Evolutionary conservation across 768 basidiomycete genomes (phyloP).

Genomic region (Coprinopsis marcescibilis): DNA sequence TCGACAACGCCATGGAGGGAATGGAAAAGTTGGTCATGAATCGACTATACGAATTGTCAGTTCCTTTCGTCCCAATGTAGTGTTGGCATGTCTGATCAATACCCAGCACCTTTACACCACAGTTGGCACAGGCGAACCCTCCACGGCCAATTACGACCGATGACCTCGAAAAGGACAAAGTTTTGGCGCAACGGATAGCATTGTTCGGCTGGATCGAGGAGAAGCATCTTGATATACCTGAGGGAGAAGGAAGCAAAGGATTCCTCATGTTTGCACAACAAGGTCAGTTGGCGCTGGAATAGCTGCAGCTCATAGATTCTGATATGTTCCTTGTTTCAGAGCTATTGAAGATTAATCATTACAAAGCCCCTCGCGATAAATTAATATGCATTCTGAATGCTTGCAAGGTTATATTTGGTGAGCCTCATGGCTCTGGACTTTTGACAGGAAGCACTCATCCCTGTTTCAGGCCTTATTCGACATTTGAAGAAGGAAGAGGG

Average conservation of each 20-base stretch:
- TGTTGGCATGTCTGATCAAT: conserved; percentile 9
- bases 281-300: conserved; percentile 31
- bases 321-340: conserved; percentile 40
- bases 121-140: conserved; percentile 58
- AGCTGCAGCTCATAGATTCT: background rate
- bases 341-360: conserved; percentile 94
- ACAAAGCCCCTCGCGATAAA: conserved; percentile 98
- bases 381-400: conserved; percentile 95
- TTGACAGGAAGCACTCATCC: background rate
- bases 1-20: conserved; percentile 95
- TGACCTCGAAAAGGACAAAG: conserved; percentile 93
- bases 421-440: conserved; percentile 22
- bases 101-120: conserved; percentile 86
- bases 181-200: conserved; percentile 83
- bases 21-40: conserved; percentile 99
- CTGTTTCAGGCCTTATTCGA: conserved; percentile 69
- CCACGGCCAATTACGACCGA: conserved; percentile 83
- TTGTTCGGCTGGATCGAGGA: conserved; percentile 90
- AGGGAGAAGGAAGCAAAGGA: conserved; percentile 65
- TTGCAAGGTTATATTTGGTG: conserved; percentile 99
- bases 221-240: conserved; percentile 85
- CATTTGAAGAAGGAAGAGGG: conserved; percentile 81
- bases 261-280: conserved; percentile 88
- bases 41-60: conserved; percentile 89
- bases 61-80: conserved; percentile 16